Evolutionary conservation across 495 filamentous ascomycete species (phyloP).

Genomic region (Durotheca rogersii): DNA sequence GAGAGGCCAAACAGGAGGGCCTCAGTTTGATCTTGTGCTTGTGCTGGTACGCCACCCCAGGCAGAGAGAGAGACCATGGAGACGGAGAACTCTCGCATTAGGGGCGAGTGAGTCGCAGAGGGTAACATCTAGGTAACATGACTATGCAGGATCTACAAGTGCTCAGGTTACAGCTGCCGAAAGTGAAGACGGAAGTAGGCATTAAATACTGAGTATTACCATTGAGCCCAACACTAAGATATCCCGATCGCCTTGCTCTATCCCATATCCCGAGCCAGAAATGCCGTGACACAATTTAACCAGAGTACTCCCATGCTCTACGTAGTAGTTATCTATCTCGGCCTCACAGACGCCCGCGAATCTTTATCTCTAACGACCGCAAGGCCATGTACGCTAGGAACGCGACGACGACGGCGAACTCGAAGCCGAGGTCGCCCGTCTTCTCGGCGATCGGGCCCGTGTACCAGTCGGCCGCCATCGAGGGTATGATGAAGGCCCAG

Average conservation of each 20-base stretch:
- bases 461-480: slow-evolving; percentile 51
- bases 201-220: too few species aligned
- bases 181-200: neutral
- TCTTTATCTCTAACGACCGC: slow-evolving; percentile 29
- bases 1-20: neutral
- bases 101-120: slow-evolving; percentile 2
- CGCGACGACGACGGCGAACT: slow-evolving; percentile 47
- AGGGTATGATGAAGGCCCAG: slow-evolving; percentile 43
- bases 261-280: too few species aligned
- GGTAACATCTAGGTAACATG: too few species aligned
- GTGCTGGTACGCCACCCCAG: slow-evolving; percentile 22
- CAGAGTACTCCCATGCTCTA: too few species aligned
- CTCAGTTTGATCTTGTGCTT: slow-evolving; percentile 20
- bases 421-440: slow-evolving; percentile 52
- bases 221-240: too few species aligned
- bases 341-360: slow-evolving; percentile 20
- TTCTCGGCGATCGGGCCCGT: slow-evolving; percentile 46
- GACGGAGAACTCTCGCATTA: too few species aligned
- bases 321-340: neutral
- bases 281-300: too few species aligned
- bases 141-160: slow-evolving; percentile 21
- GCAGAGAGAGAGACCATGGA: slow-evolving; percentile 27
- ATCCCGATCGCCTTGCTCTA: too few species aligned
- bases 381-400: slow-evolving; percentile 41
- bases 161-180: slow-evolving; percentile 23